A percentile compares a stretch with the other conserved stretches of the same genome.
Conservation (phyloP, 768 basidiomycete genomes). For the Amylocystis lapponica region DNA sequence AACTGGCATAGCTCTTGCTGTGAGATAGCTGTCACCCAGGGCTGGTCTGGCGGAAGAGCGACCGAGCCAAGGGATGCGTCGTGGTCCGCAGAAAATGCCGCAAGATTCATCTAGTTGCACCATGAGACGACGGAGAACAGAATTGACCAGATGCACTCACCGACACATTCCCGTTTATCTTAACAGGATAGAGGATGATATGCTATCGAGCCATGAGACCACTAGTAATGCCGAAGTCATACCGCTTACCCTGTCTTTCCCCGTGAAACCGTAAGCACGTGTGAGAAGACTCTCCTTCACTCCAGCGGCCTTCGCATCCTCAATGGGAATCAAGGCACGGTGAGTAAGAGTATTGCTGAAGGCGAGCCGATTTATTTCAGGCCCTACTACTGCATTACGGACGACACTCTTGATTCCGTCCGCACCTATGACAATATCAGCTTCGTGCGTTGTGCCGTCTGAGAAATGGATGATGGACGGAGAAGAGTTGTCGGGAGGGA, state of each 20-base stretch:
- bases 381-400: constrained; percentile 33
- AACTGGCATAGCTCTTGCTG: constrained; percentile 38
- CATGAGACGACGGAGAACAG: too few relatives aligned
- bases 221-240: too few relatives aligned
- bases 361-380: constrained; percentile 18
- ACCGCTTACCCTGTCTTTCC: constrained; percentile 27
- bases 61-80: constrained; percentile 15
- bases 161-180: constrained; percentile 36
- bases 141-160: too few relatives aligned
- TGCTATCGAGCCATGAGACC: too few relatives aligned
- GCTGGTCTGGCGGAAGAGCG: constrained; percentile 3
- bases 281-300: constrained; percentile 34
- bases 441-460: constrained; percentile 41
- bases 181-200: constrained; percentile 46
- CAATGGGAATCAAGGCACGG: constrained; percentile 39
- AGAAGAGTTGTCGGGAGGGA: constrained; percentile 14
- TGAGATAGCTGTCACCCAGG: constrained; percentile 37
- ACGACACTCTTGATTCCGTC: constrained; percentile 32
- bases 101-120: constrained; percentile 43
- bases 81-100: constrained; percentile 34
- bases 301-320: constrained; percentile 35
- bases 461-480: constrained; percentile 35
- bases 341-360: constrained; percentile 46
- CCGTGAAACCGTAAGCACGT: constrained; percentile 39
- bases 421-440: constrained; percentile 43